Evolutionary conservation across 805 yeast species (phyloP).

Genomic region (Metschnikowia cerradonensis): DNA sequence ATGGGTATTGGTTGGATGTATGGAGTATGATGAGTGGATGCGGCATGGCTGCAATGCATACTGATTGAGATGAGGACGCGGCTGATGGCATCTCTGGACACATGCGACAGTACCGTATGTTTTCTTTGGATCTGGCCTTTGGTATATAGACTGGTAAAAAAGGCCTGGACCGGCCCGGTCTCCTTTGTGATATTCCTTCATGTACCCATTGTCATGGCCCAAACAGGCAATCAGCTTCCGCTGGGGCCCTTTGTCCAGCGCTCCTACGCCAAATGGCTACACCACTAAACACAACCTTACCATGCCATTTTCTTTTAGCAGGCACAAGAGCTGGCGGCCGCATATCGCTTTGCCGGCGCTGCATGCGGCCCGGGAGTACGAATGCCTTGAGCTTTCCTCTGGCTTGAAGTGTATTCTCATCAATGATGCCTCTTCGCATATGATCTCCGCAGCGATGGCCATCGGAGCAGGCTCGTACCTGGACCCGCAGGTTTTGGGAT

Average conservation of each 20-base stretch:
- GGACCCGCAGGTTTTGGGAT: conserved; percentile 72
- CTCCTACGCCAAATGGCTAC: neutral
- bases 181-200: neutral
- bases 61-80: no score
- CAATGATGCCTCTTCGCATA: conserved; percentile 66
- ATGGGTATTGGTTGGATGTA: no score
- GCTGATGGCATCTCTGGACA: no score
- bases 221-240: neutral
- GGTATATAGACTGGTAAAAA: neutral
- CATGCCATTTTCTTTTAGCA: conserved; percentile 1
- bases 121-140: no score
- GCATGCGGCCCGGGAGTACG: conserved; percentile 35
- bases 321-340: conserved; percentile 1
- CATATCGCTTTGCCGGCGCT: conserved; percentile 28
- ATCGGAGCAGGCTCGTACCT: conserved; percentile 78
- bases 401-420: conserved; percentile 66
- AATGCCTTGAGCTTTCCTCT: conserved; percentile 53
- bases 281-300: neutral
- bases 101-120: no score
- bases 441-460: conserved; percentile 67
- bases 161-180: neutral
- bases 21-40: no score
- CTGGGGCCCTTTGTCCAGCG: no score
- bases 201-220: conserved; percentile 2
- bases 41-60: no score